These are phyloP conservation scores for Ceratocystis diversiconidia DNA, from an alignment of 2,329 filamentous ascomycete species.

Conservation along the genomic window DNA sequence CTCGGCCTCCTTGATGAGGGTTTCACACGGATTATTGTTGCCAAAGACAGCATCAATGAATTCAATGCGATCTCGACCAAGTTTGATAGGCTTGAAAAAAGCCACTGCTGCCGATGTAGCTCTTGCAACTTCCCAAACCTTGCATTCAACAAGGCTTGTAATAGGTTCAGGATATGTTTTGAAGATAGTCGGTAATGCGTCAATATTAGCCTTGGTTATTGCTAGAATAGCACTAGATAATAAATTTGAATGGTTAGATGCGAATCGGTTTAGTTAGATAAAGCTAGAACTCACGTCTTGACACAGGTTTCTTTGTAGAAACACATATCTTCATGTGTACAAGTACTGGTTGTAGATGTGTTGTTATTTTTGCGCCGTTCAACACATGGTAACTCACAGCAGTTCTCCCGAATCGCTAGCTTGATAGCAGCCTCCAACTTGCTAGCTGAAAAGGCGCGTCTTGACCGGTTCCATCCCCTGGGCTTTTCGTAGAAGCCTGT, in stretches of 20 bases:
- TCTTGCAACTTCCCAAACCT: not conserved
- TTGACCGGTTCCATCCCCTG: rapidly evolving
- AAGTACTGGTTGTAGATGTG: not conserved
- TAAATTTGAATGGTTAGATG: no score
- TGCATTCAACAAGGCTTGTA: constrained; percentile 20
- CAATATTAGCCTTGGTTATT: no score
- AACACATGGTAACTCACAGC: not conserved
- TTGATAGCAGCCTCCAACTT: not conserved
- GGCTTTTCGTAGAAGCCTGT: not conserved
- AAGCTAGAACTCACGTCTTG: no score
- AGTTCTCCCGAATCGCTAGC: not conserved
- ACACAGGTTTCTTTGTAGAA: not conserved
- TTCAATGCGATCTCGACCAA: constrained; percentile 18
- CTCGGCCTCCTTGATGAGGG: constrained; percentile 22
- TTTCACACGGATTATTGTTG: constrained; percentile 19
- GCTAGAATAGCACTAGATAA: no score
- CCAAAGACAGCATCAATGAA: constrained; percentile 25
- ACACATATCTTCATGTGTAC: not conserved
- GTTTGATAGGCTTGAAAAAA: not conserved
- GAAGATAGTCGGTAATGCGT: no score
- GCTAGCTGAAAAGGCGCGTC: not conserved
- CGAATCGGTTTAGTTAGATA: no score
- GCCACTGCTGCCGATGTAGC: not conserved
- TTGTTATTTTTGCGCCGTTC: not conserved
- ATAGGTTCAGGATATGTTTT: no score